phyloP scores from a whole-genome alignment of 2,329 filamentous ascomycete species.

The Thielaviopsis cerberus region DNA sequence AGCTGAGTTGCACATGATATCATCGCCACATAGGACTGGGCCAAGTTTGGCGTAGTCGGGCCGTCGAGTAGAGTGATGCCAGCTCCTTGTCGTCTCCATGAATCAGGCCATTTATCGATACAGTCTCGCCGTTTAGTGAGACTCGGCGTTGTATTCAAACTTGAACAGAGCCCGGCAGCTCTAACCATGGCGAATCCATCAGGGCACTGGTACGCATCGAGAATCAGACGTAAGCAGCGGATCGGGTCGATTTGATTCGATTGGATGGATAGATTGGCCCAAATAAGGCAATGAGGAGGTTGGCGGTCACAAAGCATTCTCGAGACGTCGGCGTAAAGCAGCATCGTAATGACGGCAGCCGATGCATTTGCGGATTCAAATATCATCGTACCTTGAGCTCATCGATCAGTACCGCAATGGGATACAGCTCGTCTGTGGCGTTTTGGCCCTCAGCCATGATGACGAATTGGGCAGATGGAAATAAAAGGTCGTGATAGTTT shows the following conservation, averaged over 20 bases:
- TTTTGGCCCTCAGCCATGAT: conserved; percentile 76
- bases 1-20: neutral
- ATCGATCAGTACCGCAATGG: conserved; percentile 98
- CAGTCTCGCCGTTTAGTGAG: neutral
- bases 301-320: neutral
- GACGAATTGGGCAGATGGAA: conserved; percentile 16
- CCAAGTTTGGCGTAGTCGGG: neutral
- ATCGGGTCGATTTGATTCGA: neutral
- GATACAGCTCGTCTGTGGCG: conserved; percentile 96
- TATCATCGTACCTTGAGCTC: conserved; percentile 67
- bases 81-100: neutral
- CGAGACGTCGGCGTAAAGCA: neutral
- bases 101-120: neutral
- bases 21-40: neutral
- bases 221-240: neutral
- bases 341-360: neutral
- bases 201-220: neutral
- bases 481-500: neutral
- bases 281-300: neutral
- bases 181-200: neutral
- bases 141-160: neutral
- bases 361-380: neutral
- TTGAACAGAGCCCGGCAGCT: neutral
- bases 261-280: neutral
- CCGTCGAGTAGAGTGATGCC: neutral